Conservation (phyloP, 257 asterid species). For the Dorcoceras hygrometricum region DNA sequence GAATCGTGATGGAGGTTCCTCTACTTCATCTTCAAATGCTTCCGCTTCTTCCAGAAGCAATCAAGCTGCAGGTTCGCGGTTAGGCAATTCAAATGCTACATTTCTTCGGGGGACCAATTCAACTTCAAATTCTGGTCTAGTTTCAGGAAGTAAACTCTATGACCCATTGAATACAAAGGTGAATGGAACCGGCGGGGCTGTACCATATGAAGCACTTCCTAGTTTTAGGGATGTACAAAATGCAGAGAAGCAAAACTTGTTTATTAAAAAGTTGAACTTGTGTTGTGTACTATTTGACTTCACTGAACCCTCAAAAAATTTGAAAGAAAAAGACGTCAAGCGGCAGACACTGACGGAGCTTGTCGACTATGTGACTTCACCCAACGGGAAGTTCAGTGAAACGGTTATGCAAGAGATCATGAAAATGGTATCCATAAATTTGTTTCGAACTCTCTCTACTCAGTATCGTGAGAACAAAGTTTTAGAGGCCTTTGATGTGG, state of each 20-base stretch:
- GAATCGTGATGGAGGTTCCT: constrained; percentile 34
- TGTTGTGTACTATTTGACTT: constrained; percentile 58
- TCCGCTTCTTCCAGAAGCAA: constrained; percentile 34
- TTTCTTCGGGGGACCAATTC: constrained; percentile 33
- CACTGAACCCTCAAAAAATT: constrained; percentile 51
- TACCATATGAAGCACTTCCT: constrained; percentile 52
- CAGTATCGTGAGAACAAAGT: constrained; percentile 60
- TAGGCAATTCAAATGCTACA: constrained; percentile 34
- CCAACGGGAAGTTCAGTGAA: constrained; percentile 54
- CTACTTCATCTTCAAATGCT: constrained; percentile 28
- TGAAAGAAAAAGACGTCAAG: constrained; percentile 65
- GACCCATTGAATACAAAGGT: constrained; percentile 28
- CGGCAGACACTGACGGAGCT: constrained; percentile 60
- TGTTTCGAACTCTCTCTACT: constrained; percentile 51
- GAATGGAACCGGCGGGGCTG: constrained; percentile 43
- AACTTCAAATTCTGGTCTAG: constrained; percentile 24
- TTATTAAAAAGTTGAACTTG: constrained; percentile 46
- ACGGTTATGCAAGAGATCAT: constrained; percentile 50
- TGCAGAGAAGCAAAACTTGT: constrained; percentile 55
- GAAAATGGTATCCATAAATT: constrained; percentile 46
- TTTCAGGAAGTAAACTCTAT: constrained; percentile 33
- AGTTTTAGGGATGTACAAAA: constrained; percentile 57
- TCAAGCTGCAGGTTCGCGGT: constrained; percentile 29
- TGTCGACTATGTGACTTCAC: constrained; percentile 52
- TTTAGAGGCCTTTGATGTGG: constrained; percentile 54